Evolutionary conservation across 306 rosid species (phyloP).

Genomic region (Pterocarpus santalinus): DNA sequence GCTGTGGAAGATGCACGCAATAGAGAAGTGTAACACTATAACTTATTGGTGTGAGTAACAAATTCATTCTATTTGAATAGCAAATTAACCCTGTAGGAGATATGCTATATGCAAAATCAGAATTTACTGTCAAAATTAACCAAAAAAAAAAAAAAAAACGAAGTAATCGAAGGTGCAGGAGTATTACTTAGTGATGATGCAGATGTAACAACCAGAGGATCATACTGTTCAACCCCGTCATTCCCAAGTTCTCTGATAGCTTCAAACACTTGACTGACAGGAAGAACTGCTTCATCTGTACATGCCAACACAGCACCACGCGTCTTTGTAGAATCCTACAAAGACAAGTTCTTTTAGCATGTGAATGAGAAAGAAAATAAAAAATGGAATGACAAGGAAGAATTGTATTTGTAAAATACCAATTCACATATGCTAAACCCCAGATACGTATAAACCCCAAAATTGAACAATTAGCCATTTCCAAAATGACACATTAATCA

Average conservation of each 20-base stretch:
- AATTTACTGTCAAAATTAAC: background rate
- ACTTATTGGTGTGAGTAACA: background rate
- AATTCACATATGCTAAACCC: background rate
- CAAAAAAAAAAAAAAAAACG: background rate
- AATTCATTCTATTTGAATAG: background rate
- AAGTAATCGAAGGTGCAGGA: background rate
- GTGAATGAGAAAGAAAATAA: background rate
- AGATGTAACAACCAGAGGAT: constrained; percentile 69
- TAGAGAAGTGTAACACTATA: background rate
- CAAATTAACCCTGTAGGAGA: background rate
- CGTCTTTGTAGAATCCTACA: constrained; percentile 58
- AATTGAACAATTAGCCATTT: background rate
- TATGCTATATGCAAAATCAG: background rate
- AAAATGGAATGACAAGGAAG: background rate
- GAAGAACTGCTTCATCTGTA: constrained; percentile 70
- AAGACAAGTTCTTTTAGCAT: background rate
- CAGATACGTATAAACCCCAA: background rate
- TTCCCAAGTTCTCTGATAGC: constrained; percentile 56
- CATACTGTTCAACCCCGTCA: constrained; percentile 48
- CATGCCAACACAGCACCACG: constrained; percentile 61
- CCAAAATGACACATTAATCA: background rate
- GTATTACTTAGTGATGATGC: constrained; percentile 65
- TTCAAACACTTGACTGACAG: constrained; percentile 56
- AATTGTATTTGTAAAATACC: background rate
- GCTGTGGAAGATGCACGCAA: background rate